A percentile compares a stretch with the other conserved stretches of the same genome.
phyloP scores from a whole-genome alignment of 2,329 filamentous ascomycete genomes.

The Nigrospora osmanthi region DNA sequence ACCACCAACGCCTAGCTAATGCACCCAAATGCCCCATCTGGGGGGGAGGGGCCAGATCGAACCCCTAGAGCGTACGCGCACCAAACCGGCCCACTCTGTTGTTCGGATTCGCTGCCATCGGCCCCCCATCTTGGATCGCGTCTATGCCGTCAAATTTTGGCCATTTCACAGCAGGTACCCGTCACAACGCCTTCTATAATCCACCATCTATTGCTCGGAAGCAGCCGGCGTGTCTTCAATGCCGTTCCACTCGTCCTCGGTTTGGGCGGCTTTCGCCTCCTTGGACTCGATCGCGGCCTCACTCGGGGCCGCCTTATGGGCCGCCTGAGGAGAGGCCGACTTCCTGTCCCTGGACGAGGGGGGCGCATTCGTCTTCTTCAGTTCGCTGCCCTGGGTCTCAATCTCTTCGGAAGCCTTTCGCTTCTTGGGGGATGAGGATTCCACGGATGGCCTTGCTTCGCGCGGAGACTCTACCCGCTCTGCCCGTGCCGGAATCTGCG shows the following conservation, averaged over 20 bases:
- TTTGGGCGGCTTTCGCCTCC: not conserved
- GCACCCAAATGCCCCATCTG: not conserved
- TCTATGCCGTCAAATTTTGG: not conserved
- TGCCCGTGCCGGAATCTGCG: slow-evolving; percentile 1
- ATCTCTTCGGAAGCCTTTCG: slow-evolving; percentile 6
- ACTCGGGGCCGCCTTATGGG: not conserved
- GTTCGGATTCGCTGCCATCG: too few species aligned
- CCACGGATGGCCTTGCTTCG: slow-evolving; percentile 2
- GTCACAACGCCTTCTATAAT: not conserved
- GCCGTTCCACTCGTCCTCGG: not conserved
- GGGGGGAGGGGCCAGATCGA: not conserved
- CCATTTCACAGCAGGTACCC: not conserved
- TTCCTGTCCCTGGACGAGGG: slow-evolving; percentile 1
- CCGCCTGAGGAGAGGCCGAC: slow-evolving; percentile 1
- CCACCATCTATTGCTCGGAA: not conserved
- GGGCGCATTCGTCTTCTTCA: not conserved
- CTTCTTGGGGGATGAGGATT: slow-evolving; percentile 3
- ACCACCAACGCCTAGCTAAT: slow-evolving; percentile 4
- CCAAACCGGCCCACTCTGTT: too few species aligned
- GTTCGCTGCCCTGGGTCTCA: not conserved
- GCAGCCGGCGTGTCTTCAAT: not conserved
- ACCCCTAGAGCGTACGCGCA: too few species aligned
- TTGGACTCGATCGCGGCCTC: not conserved
- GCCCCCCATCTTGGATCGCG: not conserved
- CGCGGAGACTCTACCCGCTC: not conserved